Percentiles rank a stretch among this genome's conserved stretches.
Conservation (phyloP, 345 rosid genomes). For the Barbarea vulgaris region DNA sequence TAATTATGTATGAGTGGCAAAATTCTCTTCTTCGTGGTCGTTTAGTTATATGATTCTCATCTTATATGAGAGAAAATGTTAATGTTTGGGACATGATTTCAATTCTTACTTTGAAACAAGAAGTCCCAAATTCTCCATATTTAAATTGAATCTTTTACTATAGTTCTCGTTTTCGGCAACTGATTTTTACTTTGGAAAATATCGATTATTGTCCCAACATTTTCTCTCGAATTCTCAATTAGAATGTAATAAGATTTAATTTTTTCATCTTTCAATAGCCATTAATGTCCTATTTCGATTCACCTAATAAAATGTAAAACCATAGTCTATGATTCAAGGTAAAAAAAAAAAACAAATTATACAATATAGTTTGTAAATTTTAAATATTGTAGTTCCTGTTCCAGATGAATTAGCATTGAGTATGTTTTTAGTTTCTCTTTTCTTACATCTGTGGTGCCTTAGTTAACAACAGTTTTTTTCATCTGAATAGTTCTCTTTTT, state of each 20-base stretch:
- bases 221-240: not conserved
- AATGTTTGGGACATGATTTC: not conserved
- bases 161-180: not conserved
- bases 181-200: not conserved
- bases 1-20: constrained; percentile 27
- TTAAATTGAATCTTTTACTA: not conserved
- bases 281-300: not conserved
- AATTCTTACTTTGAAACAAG: not conserved
- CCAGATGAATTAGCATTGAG: not conserved
- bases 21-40: constrained; percentile 13
- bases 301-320: not conserved
- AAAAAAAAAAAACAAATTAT: not conserved
- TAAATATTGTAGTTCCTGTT: not conserved
- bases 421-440: not conserved
- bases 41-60: constrained; percentile 18
- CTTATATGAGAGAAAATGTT: not conserved
- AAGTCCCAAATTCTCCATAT: not conserved
- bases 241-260: not conserved
- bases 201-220: not conserved
- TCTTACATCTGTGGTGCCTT: not conserved
- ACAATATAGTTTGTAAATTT: not conserved
- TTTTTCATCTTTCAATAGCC: not conserved
- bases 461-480: not conserved
- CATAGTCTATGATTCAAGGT: not conserved
- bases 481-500: not conserved